Conservation (phyloP, 331 rosid genomes). For the Quercus lobata region DNA sequence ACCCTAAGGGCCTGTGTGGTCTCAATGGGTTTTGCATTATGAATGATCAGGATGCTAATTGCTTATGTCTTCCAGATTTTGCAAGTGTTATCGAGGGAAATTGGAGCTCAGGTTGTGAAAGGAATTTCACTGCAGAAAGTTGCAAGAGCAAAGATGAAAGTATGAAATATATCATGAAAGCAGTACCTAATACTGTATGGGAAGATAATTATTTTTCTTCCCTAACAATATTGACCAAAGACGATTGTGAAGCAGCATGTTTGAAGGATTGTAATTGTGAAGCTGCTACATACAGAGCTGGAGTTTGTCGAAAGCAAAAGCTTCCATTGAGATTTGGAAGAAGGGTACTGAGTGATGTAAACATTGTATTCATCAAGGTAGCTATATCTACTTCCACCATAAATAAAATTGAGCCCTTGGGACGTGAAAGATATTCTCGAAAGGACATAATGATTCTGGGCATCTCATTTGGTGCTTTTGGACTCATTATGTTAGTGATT, state of each 20-base stretch:
- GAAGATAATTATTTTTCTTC: neutral
- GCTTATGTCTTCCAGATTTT: constrained; percentile 25
- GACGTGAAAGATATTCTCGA: neutral
- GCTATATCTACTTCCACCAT: neutral
- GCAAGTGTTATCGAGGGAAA: neutral
- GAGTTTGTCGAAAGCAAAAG: too few relatives aligned
- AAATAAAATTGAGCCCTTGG: neutral
- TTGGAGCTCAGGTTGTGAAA: constrained; percentile 19
- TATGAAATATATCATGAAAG: neutral
- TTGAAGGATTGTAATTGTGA: too few relatives aligned
- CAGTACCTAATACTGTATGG: constrained; percentile 1
- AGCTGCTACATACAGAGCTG: too few relatives aligned
- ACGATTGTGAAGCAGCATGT: too few relatives aligned
- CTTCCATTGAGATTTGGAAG: constrained; percentile 7
- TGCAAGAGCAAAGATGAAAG: neutral
- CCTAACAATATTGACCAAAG: neutral
- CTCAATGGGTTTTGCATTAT: constrained; percentile 20
- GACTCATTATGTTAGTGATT: neutral
- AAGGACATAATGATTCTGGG: neutral
- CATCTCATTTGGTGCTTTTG: neutral
- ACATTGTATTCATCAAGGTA: constrained; percentile 2
- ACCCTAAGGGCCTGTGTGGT: constrained; percentile 21
- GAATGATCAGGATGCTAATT: neutral
- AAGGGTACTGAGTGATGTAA: neutral
- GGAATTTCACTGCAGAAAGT: neutral